Percentiles rank a stretch among this genome's conserved stretches.
phyloP scores from a whole-genome alignment of 2,329 filamentous ascomycete species.

The Niveomyces coronatus region DNA sequence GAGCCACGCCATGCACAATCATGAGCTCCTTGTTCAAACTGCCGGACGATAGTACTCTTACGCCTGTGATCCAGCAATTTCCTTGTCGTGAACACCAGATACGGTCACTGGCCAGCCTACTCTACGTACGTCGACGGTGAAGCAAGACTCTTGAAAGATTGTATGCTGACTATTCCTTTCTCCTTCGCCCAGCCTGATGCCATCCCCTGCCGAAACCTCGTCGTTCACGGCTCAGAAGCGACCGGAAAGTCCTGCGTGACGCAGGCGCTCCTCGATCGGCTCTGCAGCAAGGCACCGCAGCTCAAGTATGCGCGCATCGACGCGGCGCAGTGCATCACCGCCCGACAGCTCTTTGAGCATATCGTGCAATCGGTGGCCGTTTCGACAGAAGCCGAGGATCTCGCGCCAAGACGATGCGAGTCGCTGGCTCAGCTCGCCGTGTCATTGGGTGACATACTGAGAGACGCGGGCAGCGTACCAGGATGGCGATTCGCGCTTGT shows the following conservation, averaged over 20 bases:
- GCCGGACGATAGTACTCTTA: conserved; percentile 40
- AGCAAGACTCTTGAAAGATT: too few relatives aligned
- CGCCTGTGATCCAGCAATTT: conserved; percentile 36
- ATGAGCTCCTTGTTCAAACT: conserved; percentile 37
- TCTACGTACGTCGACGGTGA: too few relatives aligned
- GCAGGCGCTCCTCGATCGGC: conserved; percentile 30
- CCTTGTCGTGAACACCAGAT: conserved; percentile 51
- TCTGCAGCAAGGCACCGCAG: conserved; percentile 19
- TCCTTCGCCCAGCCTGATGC: conserved; percentile 42
- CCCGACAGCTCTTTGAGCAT: conserved; percentile 66
- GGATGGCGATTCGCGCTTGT: conserved; percentile 65
- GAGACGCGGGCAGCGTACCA: conserved; percentile 26
- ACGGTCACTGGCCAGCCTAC: conserved; percentile 43
- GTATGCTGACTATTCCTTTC: conserved; percentile 1
- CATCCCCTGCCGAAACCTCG: conserved; percentile 63
- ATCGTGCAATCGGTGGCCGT: conserved; percentile 50
- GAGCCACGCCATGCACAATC: too few relatives aligned
- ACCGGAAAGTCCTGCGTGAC: conserved; percentile 76
- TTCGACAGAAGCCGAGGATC: conserved; percentile 36
- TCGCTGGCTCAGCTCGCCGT: conserved; percentile 67
- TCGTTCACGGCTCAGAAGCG: conserved; percentile 75
- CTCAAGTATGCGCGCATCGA: conserved; percentile 53
- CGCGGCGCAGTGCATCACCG: conserved; percentile 67
- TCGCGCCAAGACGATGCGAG: conserved; percentile 57
- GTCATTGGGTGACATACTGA: conserved; percentile 56